Base-by-base conservation (phyloP, 176 grass and related monocot genomes). In the Saccharum spontaneum region DNA sequence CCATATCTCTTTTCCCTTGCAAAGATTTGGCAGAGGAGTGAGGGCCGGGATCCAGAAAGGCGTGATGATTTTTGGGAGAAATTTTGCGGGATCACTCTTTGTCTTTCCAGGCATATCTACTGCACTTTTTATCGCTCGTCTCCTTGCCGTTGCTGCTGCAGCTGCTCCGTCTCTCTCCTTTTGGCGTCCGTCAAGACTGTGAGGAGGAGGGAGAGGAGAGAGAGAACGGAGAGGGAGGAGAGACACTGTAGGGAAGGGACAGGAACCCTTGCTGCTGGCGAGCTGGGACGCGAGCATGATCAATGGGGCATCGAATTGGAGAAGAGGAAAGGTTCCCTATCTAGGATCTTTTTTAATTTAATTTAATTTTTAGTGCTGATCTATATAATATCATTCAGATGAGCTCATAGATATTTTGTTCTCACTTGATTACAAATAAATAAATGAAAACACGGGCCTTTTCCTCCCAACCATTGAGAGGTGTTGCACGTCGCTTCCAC, bases 21-120 rank as follows among this genome's bases (percentile, higher is more conserved):
- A 64, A 30, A 77, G 79, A 82, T 88, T 78, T 62, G n/a, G 59
- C n/a, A 62, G 59, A 12, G 5, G n/a, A 62, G 24, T 61, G n/a
- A 10, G 22, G 55, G n/a, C 57, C 55, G 55, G 33, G 20, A 14
- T 82, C n/a, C 76, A 23, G 74, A 91, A 91, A 91, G 82, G 77
- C 79, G 80, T 64, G 86, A 81, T 91, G 86, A 88, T 87, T 91
- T 90, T 80, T 22, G n/a, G 80, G 60, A n/a, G 48, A 48, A 80
- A 70, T 84, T 88, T 84, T n/a, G 61, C 33, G 24, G 84, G 75
- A 65, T 75, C 60, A 48, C 74, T 28, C 22, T 28, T 28, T 81
- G 76, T 79, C 60, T 71, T 80, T 62, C 69, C 74, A 84, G 87
- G 74, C 78, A 57, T 90, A n/a, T 3, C 52, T 74, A 84, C 63